Evolutionary conservation across 2,329 filamentous ascomycete genomes (phyloP), one percentile per base, ranked within the genome.

Genomic region (Scleromitrula shiraiana): DNA sequence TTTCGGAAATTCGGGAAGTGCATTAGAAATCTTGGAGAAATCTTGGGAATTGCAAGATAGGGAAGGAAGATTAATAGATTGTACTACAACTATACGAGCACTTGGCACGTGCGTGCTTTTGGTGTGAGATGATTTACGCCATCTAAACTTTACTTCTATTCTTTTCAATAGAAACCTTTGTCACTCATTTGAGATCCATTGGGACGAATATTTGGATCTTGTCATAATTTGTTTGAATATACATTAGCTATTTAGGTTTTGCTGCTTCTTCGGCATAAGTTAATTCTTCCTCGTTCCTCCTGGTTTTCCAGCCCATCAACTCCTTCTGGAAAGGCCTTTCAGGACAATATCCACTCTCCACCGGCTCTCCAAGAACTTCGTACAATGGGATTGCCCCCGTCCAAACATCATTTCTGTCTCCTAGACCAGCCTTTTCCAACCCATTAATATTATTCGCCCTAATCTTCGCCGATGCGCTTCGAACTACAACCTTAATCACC

Each of bases 351-450:
- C 12, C 20, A 33, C 44, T 47, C 20, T 17, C 9, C 4, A 47
- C 36, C 20, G 36, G 4, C 27, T 5, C 3, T 26, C 36, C 26
- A 40, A 33, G 12, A 2, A 47, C 44, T 12, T 48, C 38, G 27
- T 36, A 41, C 17, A 41, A 17, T 26, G 45, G 36, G 15, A 47
- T 19, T 27, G 37, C 46, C 56, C 14, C 39, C 49, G 4, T 59
- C 59, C n/a, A 65, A 67, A 49, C 3, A 51, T 71, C 7, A 56
- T 62, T 32, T 26, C 44, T 8, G 15, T 48, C 38, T 1, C 44
- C 44, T 3, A 38, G 20, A 7, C 45, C 44, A 8, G 15, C 38
- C 15, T 46, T 40, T 26, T 40, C 35, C 22, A 50, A 29, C 4
- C 29, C 36, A 20, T 40, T 41, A 22, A 50, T 40, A 41, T 46